Base-by-base conservation (phyloP, 208 protist species). In the Leptomonas pyrrhocoris region DNA sequence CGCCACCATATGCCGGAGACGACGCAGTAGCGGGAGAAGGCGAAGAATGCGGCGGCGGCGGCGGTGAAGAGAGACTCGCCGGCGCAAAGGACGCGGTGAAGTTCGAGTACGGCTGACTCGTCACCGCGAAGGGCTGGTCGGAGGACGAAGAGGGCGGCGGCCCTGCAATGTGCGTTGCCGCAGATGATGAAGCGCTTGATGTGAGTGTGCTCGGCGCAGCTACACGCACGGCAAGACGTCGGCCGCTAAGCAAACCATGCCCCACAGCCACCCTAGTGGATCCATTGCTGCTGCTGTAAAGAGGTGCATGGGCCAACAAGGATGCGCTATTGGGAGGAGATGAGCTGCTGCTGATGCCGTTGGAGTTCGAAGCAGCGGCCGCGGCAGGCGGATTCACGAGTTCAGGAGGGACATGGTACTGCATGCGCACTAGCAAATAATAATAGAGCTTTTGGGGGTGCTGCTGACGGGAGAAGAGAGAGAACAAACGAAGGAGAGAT, bases 1-100 rank as follows among this genome's bases (percentile, higher is more conserved):
- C 86, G 42, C 83, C 83, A 9, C 86, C 86, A 43, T 93, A 93
- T 2, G 66, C 27, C 1, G 21, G 42, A 18, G 62, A 61, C 40
- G 56, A 50, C 40, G 28, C 23, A 12, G 55, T 15, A 15, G n/a
- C 1, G 18, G 50, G 23, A 19, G 6, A 13, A 30, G 50, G 21
- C 34, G 43, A n/a, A 27, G 18, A 18, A 34, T 1, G 4, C 18
- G 69, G 57, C 31, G 30, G 25, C 11, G n/a, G 38, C 18, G 34
- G 45, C 16, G 15, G 15, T 15, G n/a, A 27, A 46, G n/a, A 34
- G 11, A 15, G 7, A 38, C 5, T 23, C 3, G 23, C 18, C 16
- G n/a, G 16, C 6, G 7, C 34, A 38, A 9, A 12, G 34, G 34
- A 38, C 34, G 3, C 34, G 7, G 34, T 38, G 9, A 38, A 38